Base-by-base conservation (phyloP, 1,284 basidiomycete genomes). In the Sanghuangporus baumii region DNA sequence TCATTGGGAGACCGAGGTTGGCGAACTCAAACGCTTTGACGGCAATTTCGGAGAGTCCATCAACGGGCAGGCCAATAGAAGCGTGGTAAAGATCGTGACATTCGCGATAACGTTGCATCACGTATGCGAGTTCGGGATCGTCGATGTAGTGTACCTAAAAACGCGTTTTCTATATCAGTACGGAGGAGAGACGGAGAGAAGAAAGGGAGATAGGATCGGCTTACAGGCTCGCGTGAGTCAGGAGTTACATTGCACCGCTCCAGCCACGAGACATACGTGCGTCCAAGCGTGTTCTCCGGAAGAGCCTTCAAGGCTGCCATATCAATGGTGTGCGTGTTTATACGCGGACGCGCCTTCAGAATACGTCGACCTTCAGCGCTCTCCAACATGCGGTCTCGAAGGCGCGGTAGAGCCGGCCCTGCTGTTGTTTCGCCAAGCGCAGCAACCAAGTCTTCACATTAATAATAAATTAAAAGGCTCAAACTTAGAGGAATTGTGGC, bases 61-160 rank as follows among this genome's bases (percentile, higher is more conserved):
- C 90, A 58, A 98, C 94, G 0, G 94, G 95, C 31, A 98, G 83
- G 64, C 86, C 86, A 73, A 88, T 87, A 61, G 98, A 83, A 65
- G 93, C 89, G 71, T 98, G 96, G 73, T 97, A 97, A 70, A 97
- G 89, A 76, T 98, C 94, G 76, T 98, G 96, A 68, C 92, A 96
- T 77, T 99, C 96, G 43, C 97, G 90, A 74, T 99, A 99, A 50
- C 97, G 89, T 69, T 97, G 94, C 89, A 99, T 95, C 61, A 98
- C 93, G 74, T 98, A 97, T 34, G 95, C 95, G 11, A 96, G 83
- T 69, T 95, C 93, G 1, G 94, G 92, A 68, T 96, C 94, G 70
- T 93, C 85, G 68, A 99, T 91, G 73, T 98, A 98, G 68, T 89
- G 91, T 4, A 97, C 94, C 94, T 91, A 81, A 23, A 38, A 59